Conservation (phyloP, 192 early-diverging fungal genomes). For the Backusella liffmaniae region DNA sequence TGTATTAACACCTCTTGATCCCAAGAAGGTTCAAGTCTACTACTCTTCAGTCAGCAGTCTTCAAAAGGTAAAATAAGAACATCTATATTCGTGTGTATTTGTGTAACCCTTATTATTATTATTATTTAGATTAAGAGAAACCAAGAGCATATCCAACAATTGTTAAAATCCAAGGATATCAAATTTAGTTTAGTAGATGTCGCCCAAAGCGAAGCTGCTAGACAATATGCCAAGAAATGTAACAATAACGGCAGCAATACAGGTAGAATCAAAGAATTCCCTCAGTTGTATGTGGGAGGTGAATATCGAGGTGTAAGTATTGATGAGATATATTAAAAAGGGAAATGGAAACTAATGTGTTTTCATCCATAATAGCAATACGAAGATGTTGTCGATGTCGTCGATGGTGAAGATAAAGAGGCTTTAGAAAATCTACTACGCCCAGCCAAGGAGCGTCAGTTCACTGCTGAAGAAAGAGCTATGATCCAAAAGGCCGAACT, state of each 20-base stretch:
- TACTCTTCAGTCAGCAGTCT: conserved; percentile 48
- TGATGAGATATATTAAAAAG: background rate
- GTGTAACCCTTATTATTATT: background rate
- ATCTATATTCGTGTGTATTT: background rate
- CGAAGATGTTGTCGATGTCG: conserved; percentile 10
- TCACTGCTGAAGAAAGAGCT: conserved; percentile 14
- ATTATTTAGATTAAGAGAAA: conserved; percentile 40
- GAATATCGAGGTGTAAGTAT: conserved; percentile 45
- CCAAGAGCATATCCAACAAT: conserved; percentile 41
- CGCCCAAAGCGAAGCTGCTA: conserved; percentile 37
- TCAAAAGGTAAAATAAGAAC: conserved; percentile 22
- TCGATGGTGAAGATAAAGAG: conserved; percentile 19
- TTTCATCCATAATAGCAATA: conserved; percentile 15
- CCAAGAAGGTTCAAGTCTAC: conserved; percentile 45
- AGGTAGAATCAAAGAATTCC: conserved; percentile 39
- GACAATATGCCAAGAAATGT: conserved; percentile 39
- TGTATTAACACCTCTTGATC: conserved; percentile 26
- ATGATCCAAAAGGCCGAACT: conserved; percentile 13
- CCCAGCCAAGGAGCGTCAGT: conserved; percentile 14
- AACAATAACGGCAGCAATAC: conserved; percentile 27
- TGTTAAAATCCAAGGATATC: conserved; percentile 39
- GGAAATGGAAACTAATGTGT: background rate
- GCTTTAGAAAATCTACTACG: conserved; percentile 15
- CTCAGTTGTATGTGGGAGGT: conserved; percentile 49
- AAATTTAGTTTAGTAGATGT: conserved; percentile 47